Evolutionary conservation across 441 rosid species (phyloP).

Genomic region (Codiaeum variegatum): DNA sequence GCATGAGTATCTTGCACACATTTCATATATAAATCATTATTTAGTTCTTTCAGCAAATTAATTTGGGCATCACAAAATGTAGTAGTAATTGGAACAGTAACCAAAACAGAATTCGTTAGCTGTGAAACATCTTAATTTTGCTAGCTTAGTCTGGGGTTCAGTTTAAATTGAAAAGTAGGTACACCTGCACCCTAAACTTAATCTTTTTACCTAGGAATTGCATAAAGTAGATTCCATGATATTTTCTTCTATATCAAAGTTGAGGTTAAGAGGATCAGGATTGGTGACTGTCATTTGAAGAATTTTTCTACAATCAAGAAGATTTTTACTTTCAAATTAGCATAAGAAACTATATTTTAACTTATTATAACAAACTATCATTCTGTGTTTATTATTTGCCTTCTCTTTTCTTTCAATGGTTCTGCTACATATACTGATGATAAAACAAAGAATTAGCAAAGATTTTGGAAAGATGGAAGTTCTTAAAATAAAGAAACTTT

Average conservation of each 20-base stretch:
- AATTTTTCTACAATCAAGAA: too few relatives aligned
- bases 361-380: background rate
- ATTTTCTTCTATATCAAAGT: too few relatives aligned
- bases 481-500: slow-evolving; percentile 6
- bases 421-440: background rate
- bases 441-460: slow-evolving; percentile 2
- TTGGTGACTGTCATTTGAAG: too few relatives aligned
- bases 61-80: background rate
- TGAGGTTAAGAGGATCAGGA: too few relatives aligned
- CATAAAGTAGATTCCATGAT: too few relatives aligned
- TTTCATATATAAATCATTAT: background rate
- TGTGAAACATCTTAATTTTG: background rate
- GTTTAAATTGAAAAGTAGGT: background rate
- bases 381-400: background rate
- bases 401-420: background rate
- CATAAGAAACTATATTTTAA: background rate
- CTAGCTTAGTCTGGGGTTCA: background rate
- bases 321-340: too few relatives aligned
- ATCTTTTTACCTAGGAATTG: too few relatives aligned
- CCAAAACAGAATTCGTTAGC: background rate
- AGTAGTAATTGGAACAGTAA: background rate
- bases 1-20: background rate
- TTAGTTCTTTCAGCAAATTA: background rate
- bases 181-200: background rate
- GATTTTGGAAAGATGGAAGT: background rate